Evolutionary conservation across 148 eudicot species (phyloP), one percentile per base, ranked within the genome.

Genomic region (Persicaria tinctoria): DNA sequence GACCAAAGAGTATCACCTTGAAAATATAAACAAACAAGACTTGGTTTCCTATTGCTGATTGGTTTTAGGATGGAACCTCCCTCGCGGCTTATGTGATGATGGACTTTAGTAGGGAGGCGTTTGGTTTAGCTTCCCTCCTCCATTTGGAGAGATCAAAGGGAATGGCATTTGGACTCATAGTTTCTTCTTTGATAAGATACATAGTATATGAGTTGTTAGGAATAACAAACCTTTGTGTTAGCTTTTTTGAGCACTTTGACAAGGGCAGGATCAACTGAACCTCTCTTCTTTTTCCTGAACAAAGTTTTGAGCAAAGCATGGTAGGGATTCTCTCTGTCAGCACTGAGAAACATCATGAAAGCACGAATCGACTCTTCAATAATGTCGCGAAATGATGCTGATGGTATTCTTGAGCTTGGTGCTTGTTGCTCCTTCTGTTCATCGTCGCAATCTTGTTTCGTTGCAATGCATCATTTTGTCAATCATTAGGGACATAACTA

Each of bases 341-440:
- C 93, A 79, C 86, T 89, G 8, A 94, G 85, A 87, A 94, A 94
- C 18, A 81, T 85, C 98, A 90, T 89, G 83, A 90, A 94, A 38
- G 97, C 90, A 75, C 77, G 85, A 70, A 94, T 91, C 44, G 91
- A 74, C 56, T 94, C 98, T 85, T 90, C 92, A 69, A 94, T 80
- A 44, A 94, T 90, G 6, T 8, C 17, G n/a, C 90, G 79, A 74
- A 94, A 94, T 23, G 83, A 68, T 73, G 53, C 81, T 13, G 98
- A 91, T 16, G 89, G 47, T 63, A 94, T 88, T 83, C 98, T 94
- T 76, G 88, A 84, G 8, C 79, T 73, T 6, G 20, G 41, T 12
- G 72, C 78, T 80, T 87, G 96, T 44, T 87, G n/a, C 46, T 66
- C 89, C 55, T 81, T 83, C 47, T 86, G 77, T 38, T 87, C 93